Conservation (phyloP, 75 land plant species). For the Cupressus sempervirens region DNA sequence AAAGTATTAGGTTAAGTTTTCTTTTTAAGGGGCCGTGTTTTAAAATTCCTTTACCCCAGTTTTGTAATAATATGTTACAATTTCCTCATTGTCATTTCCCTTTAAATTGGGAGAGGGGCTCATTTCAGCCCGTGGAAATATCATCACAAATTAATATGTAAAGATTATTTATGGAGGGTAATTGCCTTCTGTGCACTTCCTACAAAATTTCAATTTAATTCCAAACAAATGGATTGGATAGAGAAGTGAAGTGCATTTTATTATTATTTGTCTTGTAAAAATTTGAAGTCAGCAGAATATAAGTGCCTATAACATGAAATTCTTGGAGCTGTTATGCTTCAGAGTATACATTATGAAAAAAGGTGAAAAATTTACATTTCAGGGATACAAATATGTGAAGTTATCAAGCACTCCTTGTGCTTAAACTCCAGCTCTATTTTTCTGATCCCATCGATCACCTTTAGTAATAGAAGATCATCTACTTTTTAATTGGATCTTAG, state of each 20-base stretch:
- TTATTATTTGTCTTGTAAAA: too few relatives aligned
- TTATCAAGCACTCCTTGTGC: not conserved
- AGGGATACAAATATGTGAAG: not conserved
- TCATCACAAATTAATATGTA: not conserved
- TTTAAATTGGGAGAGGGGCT: not conserved
- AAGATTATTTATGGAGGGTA: not conserved
- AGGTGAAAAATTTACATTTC: not conserved
- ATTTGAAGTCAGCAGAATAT: too few relatives aligned
- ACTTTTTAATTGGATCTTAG: not conserved
- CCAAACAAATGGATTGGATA: not conserved
- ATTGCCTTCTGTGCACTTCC: not conserved
- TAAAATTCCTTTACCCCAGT: not conserved
- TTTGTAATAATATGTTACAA: not conserved
- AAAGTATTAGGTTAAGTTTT: not conserved
- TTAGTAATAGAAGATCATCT: not conserved
- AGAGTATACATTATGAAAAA: not conserved
- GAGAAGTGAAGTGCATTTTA: not conserved
- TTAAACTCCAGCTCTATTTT: not conserved
- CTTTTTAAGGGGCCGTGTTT: not conserved
- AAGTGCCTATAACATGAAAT: too few relatives aligned
- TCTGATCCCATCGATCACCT: not conserved
- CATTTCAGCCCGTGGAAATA: not conserved
- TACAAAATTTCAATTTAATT: not conserved
- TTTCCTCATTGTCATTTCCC: not conserved
- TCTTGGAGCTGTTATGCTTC: not conserved